phyloP scores from a whole-genome alignment of 257 asterid genomes.

The Handroanthus guayacan region DNA sequence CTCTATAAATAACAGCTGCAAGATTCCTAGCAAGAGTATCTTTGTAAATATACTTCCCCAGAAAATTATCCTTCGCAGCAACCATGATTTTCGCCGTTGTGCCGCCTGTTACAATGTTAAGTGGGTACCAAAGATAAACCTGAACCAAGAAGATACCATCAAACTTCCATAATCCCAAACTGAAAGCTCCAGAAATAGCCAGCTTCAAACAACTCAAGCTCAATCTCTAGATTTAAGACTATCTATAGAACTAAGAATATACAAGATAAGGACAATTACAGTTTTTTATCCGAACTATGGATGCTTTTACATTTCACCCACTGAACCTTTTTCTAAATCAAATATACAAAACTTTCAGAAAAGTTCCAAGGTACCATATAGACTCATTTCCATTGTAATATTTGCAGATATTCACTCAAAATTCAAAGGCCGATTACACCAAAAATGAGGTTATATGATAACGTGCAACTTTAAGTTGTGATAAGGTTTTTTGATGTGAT shows the following conservation, averaged over 20 bases:
- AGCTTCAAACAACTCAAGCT: constrained; percentile 6
- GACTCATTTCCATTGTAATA: no score
- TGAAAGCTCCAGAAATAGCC: constrained; percentile 2
- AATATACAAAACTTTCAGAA: no score
- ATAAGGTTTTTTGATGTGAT: no score
- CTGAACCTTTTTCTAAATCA: no score
- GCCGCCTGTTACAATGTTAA: constrained; percentile 90
- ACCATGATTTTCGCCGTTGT: constrained; percentile 97
- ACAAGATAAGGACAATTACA: not conserved
- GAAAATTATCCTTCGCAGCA: constrained; percentile 91
- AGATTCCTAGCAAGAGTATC: constrained; percentile 94
- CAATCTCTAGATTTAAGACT: not conserved
- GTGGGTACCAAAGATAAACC: constrained; percentile 98
- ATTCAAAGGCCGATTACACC: no score
- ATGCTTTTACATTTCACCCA: no score
- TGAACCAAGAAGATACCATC: constrained; percentile 43
- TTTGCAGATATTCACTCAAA: no score
- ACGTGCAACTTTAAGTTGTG: no score
- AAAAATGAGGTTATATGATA: no score
- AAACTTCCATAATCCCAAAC: constrained; percentile 26
- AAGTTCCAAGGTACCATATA: no score
- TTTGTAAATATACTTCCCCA: constrained; percentile 93
- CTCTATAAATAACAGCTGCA: constrained; percentile 86
- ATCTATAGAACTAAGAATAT: not conserved
- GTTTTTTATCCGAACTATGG: no score